phyloP scores from a whole-genome alignment of 108 stramenopile genomes.

The Thalassiosira profunda region DNA sequence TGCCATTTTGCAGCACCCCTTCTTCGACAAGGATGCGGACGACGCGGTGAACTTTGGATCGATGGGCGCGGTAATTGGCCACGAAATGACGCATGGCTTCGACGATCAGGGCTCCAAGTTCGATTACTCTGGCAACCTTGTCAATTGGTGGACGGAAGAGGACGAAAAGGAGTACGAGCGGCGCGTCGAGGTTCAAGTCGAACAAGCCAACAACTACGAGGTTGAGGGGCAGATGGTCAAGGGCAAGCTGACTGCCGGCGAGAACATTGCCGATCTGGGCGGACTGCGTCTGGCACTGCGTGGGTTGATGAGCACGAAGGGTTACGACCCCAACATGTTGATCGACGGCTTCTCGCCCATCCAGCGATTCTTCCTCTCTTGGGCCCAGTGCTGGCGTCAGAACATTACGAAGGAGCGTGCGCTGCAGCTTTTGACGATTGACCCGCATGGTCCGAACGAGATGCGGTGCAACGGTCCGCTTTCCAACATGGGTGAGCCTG shows the following conservation, averaged over 20 bases:
- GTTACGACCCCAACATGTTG: slow-evolving; percentile 31
- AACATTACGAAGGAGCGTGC: slow-evolving; percentile 77
- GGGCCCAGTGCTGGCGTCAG: slow-evolving; percentile 83
- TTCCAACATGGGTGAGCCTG: too few species aligned
- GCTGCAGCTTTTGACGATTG: slow-evolving; percentile 79
- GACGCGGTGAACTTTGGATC: slow-evolving; percentile 82
- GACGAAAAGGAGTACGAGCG: slow-evolving; percentile 71
- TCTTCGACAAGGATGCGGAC: slow-evolving; percentile 79
- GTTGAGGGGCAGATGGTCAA: slow-evolving; percentile 68
- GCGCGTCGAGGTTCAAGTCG: slow-evolving; percentile 78
- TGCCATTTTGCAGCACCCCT: slow-evolving; percentile 88
- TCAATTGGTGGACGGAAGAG: slow-evolving; percentile 87
- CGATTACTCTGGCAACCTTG: slow-evolving; percentile 76
- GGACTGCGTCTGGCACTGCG: slow-evolving; percentile 73
- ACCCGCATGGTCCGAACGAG: slow-evolving; percentile 89
- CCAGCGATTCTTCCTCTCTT: slow-evolving; percentile 78
- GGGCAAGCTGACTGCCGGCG: slow-evolving; percentile 83
- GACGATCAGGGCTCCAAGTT: slow-evolving; percentile 91
- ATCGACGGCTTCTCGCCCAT: slow-evolving; percentile 76
- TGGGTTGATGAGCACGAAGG: slow-evolving; percentile 47
- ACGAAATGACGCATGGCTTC: slow-evolving; percentile 93
- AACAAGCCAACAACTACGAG: slow-evolving; percentile 72
- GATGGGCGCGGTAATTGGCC: slow-evolving; percentile 79
- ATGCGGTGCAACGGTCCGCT: slow-evolving; percentile 83
- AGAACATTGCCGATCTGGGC: slow-evolving; percentile 83